A percentile compares a stretch with the other conserved stretches of the same genome.
Evolutionary conservation across 2,329 filamentous ascomycete species (phyloP).

Genomic region (Paecilomyces sp.): DNA sequence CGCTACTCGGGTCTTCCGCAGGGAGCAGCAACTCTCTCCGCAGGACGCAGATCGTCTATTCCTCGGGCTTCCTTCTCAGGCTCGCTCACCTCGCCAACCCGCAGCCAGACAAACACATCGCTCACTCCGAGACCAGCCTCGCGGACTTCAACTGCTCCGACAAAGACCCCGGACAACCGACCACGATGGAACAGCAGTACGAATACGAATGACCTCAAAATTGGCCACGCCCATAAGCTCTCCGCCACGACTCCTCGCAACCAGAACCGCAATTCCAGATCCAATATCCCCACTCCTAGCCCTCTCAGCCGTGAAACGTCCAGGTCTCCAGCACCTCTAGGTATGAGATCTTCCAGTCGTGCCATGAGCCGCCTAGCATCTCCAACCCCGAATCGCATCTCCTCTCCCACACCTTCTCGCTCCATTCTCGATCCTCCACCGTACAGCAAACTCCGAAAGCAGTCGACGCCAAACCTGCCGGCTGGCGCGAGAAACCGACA

Average conservation of each 20-base stretch:
- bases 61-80: conserved; percentile 20
- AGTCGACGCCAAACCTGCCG: conserved; percentile 13
- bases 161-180: conserved; percentile 44
- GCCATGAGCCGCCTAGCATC: conserved; percentile 24
- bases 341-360: conserved; percentile 19
- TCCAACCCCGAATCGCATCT: conserved; percentile 21
- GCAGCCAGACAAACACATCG: conserved; percentile 34
- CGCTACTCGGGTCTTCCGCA: conserved; percentile 45
- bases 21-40: conserved; percentile 16
- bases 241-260: conserved; percentile 53
- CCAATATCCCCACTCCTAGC: conserved; percentile 34
- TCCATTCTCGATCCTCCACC: conserved; percentile 33
- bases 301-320: conserved; percentile 37
- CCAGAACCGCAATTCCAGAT: conserved; percentile 27
- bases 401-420: conserved; percentile 19
- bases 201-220: conserved; percentile 56
- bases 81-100: conserved; percentile 25
- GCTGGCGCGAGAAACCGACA: conserved; percentile 30
- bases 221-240: conserved; percentile 63
- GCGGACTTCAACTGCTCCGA: conserved; percentile 39
- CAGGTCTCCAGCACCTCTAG: conserved; percentile 28
- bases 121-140: conserved; percentile 45
- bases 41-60: conserved; percentile 29
- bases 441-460: conserved; percentile 32
- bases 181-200: conserved; percentile 68